Evolutionary conservation across 768 basidiomycete genomes (phyloP), one percentile per base, ranked within the genome.

Genomic region (Royoungia palumana): DNA sequence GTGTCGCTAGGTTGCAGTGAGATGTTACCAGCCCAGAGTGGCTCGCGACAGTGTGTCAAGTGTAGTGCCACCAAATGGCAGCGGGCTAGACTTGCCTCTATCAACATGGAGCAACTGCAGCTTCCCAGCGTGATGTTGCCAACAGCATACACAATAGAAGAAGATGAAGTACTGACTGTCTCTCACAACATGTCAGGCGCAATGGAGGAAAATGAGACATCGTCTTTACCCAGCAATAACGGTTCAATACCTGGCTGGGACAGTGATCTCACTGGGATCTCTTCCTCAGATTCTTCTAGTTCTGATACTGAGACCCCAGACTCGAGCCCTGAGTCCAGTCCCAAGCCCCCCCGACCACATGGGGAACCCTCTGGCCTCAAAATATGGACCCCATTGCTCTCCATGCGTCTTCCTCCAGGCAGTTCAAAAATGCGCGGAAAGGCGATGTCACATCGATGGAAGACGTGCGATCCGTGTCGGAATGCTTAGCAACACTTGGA

Each of bases 391-490:
- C 66, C 66, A 11, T 21, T 63, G 21, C 51, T 67, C 35, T 24
- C 45, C 4, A 30, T 45, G 0, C 60, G 13, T 39, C 58, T 54
- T 5, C 53, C 63, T 3, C 30, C 51, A 9, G 51, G 40, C 5
- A 30, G 19, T 10, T 9, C 58, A 37, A 12, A 67, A 68, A 32
- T 77, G 76, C 47, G 61, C 55, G 3, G 66, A 65, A 44, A 57
- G 58, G 35, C 49, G 60, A 41, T 77, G 76, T 38, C 64, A 62
- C 7, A 63, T 66, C 27, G 58, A 1, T 73, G 73, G 74, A 76
- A 77, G 54, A 68, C 64, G 9, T 78, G 76, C 38, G 66, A 71
- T 6, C 47, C 70, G 3, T 77, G 76, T 51, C 70, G 75, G 13
- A 52, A 63, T 16, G 62, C 63, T n/a, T n/a, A n/a, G n/a, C 72